A percentile compares a stretch with the other conserved stretches of the same genome.
Evolutionary conservation across 179 eudicot genomes (phyloP).

Genomic region (Drosera spatulata): DNA sequence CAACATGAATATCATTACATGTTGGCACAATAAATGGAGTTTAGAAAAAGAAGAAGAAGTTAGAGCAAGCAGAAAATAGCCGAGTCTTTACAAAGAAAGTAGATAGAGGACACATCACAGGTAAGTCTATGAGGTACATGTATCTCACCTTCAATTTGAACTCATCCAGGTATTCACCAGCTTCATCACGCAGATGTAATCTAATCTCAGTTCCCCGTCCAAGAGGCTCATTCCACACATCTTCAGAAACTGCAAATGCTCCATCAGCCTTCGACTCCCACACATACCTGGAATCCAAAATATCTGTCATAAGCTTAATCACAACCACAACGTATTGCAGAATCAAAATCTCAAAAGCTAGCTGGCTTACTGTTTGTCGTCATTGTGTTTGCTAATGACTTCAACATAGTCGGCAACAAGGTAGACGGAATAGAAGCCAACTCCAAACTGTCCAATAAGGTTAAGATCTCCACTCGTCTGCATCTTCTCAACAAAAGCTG

Average conservation of each 20-base stretch:
- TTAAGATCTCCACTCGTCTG: slow-evolving; percentile 94
- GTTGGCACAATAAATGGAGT: too few species aligned
- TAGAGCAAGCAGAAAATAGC: too few species aligned
- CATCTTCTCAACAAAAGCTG: slow-evolving; percentile 99
- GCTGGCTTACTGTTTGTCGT: slow-evolving; percentile 77
- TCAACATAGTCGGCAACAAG: slow-evolving; percentile 98
- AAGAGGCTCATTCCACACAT: slow-evolving; percentile 93
- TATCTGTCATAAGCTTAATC: neutral
- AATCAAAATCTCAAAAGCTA: neutral
- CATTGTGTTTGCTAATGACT: slow-evolving; percentile 94
- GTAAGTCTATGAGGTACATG: neutral
- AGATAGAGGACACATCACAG: too few species aligned
- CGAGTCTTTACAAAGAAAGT: too few species aligned
- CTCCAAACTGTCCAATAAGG: slow-evolving; percentile 72
- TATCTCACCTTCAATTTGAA: slow-evolving; percentile 65
- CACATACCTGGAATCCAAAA: slow-evolving; percentile 50
- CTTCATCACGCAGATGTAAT: slow-evolving; percentile 93
- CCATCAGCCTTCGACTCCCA: slow-evolving; percentile 99
- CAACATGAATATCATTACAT: too few species aligned
- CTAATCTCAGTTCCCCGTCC: slow-evolving; percentile 99
- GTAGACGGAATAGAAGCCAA: slow-evolving; percentile 40
- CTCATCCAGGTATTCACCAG: slow-evolving; percentile 88
- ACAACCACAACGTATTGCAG: neutral
- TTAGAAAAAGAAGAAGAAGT: too few species aligned
- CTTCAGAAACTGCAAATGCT: slow-evolving; percentile 95